Conservation (phyloP, 176 grass and related monocot species). For the Hsuehochloa calcarea region DNA sequence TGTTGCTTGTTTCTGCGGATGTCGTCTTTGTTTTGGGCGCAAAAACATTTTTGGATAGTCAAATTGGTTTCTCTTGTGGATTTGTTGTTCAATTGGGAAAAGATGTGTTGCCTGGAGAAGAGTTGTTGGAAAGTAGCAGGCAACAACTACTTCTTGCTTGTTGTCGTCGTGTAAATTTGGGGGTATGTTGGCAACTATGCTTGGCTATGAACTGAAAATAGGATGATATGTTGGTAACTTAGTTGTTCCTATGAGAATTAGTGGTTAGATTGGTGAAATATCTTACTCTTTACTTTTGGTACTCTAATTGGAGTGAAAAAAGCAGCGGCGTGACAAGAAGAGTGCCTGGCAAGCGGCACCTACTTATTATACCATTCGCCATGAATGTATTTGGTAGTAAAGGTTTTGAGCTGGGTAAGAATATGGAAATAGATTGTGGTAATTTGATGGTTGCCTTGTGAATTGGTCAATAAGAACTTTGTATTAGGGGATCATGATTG, state of each 20-base stretch:
- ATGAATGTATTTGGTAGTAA: background rate
- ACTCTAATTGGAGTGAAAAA: background rate
- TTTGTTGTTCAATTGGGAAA: conserved; percentile 28
- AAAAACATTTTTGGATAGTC: background rate
- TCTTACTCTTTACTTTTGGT: background rate
- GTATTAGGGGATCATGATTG: background rate
- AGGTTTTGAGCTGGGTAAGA: background rate
- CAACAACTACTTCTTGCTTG: conserved; percentile 14
- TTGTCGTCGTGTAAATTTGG: background rate
- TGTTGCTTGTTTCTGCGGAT: conserved; percentile 25
- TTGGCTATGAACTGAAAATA: background rate
- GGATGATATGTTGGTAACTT: background rate
- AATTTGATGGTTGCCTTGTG: background rate
- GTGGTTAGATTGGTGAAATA: background rate
- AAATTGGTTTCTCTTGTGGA: background rate
- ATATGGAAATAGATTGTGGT: background rate
- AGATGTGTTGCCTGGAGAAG: conserved; percentile 27
- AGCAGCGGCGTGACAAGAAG: background rate
- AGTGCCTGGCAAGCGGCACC: background rate
- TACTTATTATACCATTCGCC: background rate
- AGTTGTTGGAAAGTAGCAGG: conserved; percentile 29
- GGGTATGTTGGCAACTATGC: background rate
- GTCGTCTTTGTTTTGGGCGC: conserved; percentile 9
- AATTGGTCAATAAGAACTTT: background rate
- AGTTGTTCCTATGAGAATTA: background rate